Conservation (phyloP, 495 filamentous ascomycete genomes). For the Neurospora sp. region DNA sequence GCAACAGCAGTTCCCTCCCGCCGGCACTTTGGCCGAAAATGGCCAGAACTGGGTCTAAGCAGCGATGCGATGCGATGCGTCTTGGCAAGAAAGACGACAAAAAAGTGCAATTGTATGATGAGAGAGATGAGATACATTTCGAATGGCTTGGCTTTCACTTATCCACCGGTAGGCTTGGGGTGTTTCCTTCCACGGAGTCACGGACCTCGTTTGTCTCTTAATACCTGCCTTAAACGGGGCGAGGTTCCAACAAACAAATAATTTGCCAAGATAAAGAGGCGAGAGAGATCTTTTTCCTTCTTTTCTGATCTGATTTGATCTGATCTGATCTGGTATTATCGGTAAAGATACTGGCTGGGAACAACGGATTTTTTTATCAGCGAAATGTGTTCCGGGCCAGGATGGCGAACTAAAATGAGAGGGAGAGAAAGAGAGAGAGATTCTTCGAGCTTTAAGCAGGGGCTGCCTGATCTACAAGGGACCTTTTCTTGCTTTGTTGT, state of each 20-base stretch:
- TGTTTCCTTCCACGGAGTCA: conserved; percentile 9
- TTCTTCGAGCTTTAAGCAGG: conserved; percentile 4
- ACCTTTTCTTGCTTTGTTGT: conserved; percentile 22
- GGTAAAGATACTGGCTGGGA: conserved; percentile 10
- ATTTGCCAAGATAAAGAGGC: background rate
- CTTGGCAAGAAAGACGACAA: background rate
- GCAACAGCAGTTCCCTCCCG: conserved; percentile 15
- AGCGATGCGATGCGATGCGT: background rate
- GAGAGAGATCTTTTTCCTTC: conserved; percentile 17
- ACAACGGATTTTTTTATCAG: conserved; percentile 10
- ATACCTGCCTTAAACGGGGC: background rate
- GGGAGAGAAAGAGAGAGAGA: background rate
- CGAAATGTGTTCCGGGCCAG: background rate
- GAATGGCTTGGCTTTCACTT: conserved; percentile 13
- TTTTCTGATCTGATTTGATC: conserved; percentile 1
- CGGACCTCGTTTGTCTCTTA: background rate
- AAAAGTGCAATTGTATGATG: conserved; percentile 25
- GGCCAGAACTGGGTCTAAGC: conserved; percentile 23
- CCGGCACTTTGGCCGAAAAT: conserved; percentile 8
- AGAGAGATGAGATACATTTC: conserved; percentile 5
- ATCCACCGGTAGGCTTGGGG: conserved; percentile 15
- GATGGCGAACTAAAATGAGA: background rate
- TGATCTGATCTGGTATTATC: background rate
- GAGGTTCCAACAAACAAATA: background rate
- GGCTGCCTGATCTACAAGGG: background rate